Base-by-base conservation (phyloP, 1,284 basidiomycete genomes). In the Apiotrichum brassicae region DNA sequence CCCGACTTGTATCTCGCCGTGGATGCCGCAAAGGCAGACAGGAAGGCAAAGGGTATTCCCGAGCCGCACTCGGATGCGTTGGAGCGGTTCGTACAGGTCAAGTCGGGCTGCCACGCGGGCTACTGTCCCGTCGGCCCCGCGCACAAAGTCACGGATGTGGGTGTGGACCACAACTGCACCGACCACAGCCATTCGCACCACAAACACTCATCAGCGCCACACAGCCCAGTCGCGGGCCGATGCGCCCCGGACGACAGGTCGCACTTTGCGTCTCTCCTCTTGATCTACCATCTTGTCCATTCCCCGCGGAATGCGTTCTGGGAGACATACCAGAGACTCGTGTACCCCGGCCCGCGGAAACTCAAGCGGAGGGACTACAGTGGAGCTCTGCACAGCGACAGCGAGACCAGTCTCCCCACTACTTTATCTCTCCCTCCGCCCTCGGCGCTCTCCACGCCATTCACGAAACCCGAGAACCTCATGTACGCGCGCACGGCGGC, bases 241-340 rank as follows among this genome's bases (percentile, higher is more conserved):
- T 7, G 23, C 26, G 25, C 25, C 6, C 24, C 19, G 1, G 43
- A 62, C 43, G 54, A 47, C n/a, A 46, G 62, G 13, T 47, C 48
- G 20, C 56, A 63, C 45, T 68, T 63, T 35, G 54, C 58, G 23
- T 59, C 57, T 6, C 48, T 69, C 13, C 41, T 66, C 11, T 56
- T 71, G 5, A 51, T 69, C 6, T 68, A 62, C 40, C 63, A 68
- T 20, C 60, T 70, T 9, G 61, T 61, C 5, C 57, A 60, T 28
- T 56, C 33, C 34, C 26, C 39, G 38, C 56, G 18, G 23, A 46
- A 18, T 18, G 45, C 25, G 6, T 56, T 48, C 32, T 25, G 30
- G 34, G 16, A 37, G 3, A 39, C 48, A 9, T 36, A 48, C 14
- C 39, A 40, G 25, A 2, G 23, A n/a, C 47, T 56, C 22, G 48